Percentiles rank a stretch among this genome's conserved stretches.
phyloP scores from a whole-genome alignment of 805 yeast species.

The Saccharomycopsis javanensis region DNA sequence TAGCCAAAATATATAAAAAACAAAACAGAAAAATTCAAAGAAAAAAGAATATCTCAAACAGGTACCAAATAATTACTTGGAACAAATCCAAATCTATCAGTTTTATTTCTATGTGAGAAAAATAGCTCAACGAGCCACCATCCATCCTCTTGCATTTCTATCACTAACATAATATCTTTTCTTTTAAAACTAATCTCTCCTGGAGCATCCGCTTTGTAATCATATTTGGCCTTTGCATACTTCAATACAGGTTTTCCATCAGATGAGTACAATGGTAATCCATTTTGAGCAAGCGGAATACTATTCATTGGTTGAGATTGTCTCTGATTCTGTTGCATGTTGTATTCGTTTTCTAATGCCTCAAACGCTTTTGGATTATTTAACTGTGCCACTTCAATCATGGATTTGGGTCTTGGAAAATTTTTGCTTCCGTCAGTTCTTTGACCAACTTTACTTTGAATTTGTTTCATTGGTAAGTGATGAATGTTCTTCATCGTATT shows the following conservation, averaged over 20 bases:
- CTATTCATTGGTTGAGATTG: not conserved
- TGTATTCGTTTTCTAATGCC: not conserved
- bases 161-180: conserved; percentile 44
- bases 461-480: not conserved
- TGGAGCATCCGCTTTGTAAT: conserved; percentile 49
- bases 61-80: conserved; percentile 46
- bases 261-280: conserved; percentile 38
- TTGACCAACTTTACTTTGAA: not conserved
- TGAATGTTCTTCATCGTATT: not conserved
- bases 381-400: conserved; percentile 19
- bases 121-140: conserved; percentile 67
- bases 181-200: conserved; percentile 52
- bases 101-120: conserved; percentile 23
- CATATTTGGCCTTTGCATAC: conserved; percentile 47
- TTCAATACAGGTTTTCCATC: conserved; percentile 46
- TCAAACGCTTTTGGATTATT: conserved; percentile 1
- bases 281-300: conserved; percentile 22
- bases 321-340: conserved; percentile 4
- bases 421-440: not conserved
- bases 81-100: conserved; percentile 39
- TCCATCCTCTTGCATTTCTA: conserved; percentile 55
- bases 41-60: conserved; percentile 3
- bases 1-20: too few species aligned
- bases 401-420: conserved; percentile 16
- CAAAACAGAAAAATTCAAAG: not conserved